Evolutionary conservation across 1,139 yeast genomes (phyloP).

Genomic region (Candida anutae): DNA sequence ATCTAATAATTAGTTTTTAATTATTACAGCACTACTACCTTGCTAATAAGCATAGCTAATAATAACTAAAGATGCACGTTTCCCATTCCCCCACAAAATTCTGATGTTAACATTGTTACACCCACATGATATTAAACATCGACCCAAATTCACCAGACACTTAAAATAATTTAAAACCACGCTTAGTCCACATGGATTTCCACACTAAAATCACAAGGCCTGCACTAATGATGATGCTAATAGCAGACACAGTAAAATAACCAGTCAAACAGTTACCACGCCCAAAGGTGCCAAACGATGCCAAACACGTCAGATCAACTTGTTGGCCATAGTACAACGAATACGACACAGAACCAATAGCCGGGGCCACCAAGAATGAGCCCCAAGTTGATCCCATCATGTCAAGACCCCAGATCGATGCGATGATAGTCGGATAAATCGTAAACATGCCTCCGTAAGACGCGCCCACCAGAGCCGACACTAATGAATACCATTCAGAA

Average conservation of each 20-base stretch:
- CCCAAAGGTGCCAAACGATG: slow-evolving; percentile 5
- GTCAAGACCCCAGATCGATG: slow-evolving; percentile 84
- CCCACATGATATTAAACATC: no score
- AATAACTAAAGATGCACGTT: no score
- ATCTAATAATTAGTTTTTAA: no score
- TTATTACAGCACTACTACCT: no score
- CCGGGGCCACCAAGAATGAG: slow-evolving; percentile 83
- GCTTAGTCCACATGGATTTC: slow-evolving; percentile 25
- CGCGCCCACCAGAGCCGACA: slow-evolving; percentile 56
- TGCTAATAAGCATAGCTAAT: no score
- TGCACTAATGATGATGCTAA: slow-evolving; percentile 25
- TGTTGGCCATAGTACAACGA: slow-evolving; percentile 67
- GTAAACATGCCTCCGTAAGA: slow-evolving; percentile 84
- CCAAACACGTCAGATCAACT: slow-evolving; percentile 39
- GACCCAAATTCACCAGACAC: no score
- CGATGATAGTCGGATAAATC: slow-evolving; percentile 72
- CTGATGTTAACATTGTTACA: no score
- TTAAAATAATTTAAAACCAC: slow-evolving; percentile 16
- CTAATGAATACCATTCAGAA: slow-evolving; percentile 18
- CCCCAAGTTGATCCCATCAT: slow-evolving; percentile 95
- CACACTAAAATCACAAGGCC: slow-evolving; percentile 23
- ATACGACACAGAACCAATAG: slow-evolving; percentile 67
- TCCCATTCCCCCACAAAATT: no score
- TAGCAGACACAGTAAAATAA: slow-evolving; percentile 28
- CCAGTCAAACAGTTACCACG: slow-evolving; percentile 18